These are phyloP conservation scores for Carex kokanica DNA, from an alignment of 176 grass and related monocot species.

Conservation along the genomic window DNA sequence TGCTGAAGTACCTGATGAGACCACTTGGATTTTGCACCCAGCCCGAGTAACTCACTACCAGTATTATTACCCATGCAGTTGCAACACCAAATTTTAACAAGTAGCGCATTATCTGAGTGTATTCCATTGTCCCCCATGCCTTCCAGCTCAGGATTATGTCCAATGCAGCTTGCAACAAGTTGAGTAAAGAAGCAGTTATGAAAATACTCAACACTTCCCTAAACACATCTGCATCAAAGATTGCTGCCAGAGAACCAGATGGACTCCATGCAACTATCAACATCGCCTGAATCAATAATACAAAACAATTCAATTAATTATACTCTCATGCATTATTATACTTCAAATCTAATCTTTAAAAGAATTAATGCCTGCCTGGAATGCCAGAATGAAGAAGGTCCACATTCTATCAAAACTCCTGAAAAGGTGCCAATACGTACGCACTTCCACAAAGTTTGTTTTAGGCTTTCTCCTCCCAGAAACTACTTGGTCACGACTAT, in stretches of 20 bases:
- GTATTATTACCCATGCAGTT: slow-evolving; percentile 84
- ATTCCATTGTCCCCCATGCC: slow-evolving; percentile 81
- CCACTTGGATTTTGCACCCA: slow-evolving; percentile 83
- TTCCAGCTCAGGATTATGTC: slow-evolving; percentile 87
- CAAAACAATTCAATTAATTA: slow-evolving; percentile 18
- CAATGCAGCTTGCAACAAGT: slow-evolving; percentile 86
- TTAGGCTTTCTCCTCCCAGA: slow-evolving; percentile 46
- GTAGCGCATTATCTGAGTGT: slow-evolving; percentile 58
- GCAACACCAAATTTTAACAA: slow-evolving; percentile 80
- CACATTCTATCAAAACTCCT: slow-evolving; percentile 99
- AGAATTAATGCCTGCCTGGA: slow-evolving; percentile 52
- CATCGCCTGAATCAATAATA: slow-evolving; percentile 62
- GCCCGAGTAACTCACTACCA: slow-evolving; percentile 58
- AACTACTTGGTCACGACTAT: slow-evolving; percentile 32
- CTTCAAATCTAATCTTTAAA: neutral
- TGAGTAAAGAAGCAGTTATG: slow-evolving; percentile 84
- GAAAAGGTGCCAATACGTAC: slow-evolving; percentile 92
- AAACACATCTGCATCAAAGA: slow-evolving; percentile 67
- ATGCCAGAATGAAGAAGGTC: slow-evolving; percentile 87
- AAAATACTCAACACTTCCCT: slow-evolving; percentile 88
- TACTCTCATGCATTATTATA: neutral
- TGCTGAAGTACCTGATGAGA: slow-evolving; percentile 77
- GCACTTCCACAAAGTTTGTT: slow-evolving; percentile 99
- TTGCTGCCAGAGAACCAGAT: slow-evolving; percentile 47
- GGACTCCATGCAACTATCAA: slow-evolving; percentile 95